Evolutionary conservation across 225 moss, liverwort and hornwort genomes (phyloP), one percentile per base, ranked within the genome.

Genomic region (Rhytidiadelphus loreus): DNA sequence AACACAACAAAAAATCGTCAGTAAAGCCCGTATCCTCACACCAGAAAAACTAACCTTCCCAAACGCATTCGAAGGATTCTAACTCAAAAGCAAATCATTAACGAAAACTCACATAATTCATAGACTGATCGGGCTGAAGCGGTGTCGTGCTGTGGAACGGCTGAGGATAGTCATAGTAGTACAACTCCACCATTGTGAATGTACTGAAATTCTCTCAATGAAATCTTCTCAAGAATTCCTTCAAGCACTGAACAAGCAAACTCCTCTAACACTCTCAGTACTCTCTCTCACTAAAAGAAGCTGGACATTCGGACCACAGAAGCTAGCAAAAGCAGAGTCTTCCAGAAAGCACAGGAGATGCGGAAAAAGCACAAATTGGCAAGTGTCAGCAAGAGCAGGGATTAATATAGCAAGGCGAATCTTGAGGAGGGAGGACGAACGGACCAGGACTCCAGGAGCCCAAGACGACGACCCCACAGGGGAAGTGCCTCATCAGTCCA

Each of bases 71-170:
- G 15, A 58, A 56, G 81, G 66, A 80, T 57, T 77, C 50, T 12
- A 83, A 84, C 57, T 44, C 52, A 25, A 79, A 65, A 25, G n/a
- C 61, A 81, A 88, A 22, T 20, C 55, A 84, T 12, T 21, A 23
- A 77, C 41, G 69, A 62, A 66, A 88, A 84, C 92, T 87, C 76
- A 92, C 92, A 75, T 92, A 92, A 63, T 14, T 88, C 83, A 90
- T 69, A 24, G 86, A 86, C 73, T 73, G 86, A 77, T 86, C 90
- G 61, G 82, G 86, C 62, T 63, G 90, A 56, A 92, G 90, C 62
- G 92, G 92, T 33, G 84, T 21, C 86, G 87, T 86, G 84, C 92
- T 92, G 9, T 90, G 92, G 56, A 92, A 92, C 41, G 92, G 92
- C 81, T 30, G 80, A 26, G 92, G 86, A 70, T 75, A 75, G 84